Percentiles rank a stretch among this genome's conserved stretches.
Evolutionary conservation across 441 rosid genomes (phyloP).

Genomic region (Aquilaria agallochum): DNA sequence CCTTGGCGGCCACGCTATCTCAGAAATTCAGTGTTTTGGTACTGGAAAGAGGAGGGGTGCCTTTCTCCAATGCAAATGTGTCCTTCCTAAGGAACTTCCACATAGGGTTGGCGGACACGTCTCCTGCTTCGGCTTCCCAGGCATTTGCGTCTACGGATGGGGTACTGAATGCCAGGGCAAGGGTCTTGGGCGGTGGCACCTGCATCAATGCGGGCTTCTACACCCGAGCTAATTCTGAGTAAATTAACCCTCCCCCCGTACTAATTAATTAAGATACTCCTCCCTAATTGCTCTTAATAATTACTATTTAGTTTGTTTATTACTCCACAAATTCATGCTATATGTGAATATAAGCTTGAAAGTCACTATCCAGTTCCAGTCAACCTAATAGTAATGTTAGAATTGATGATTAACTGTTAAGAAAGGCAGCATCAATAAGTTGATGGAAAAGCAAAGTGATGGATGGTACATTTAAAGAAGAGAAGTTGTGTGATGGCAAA

Average conservation of each 20-base stretch:
- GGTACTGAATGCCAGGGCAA: constrained; percentile 74
- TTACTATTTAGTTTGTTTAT: too few relatives aligned
- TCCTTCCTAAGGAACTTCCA: constrained; percentile 76
- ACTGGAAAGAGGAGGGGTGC: constrained; percentile 91
- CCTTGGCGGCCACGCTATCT: constrained; percentile 84
- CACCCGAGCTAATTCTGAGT: constrained; percentile 73
- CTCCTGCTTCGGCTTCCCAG: constrained; percentile 75
- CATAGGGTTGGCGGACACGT: constrained; percentile 62
- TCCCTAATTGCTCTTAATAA: not conserved
- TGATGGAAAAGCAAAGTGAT: too few relatives aligned
- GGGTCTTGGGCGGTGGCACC: constrained; percentile 89
- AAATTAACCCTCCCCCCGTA: constrained; percentile 12
- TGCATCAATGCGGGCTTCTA: constrained; percentile 94
- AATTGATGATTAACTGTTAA: too few relatives aligned
- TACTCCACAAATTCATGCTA: too few relatives aligned
- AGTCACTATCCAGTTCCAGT: too few relatives aligned
- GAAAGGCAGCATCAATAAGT: too few relatives aligned
- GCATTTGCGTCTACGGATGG: constrained; percentile 80
- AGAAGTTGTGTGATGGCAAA: too few relatives aligned
- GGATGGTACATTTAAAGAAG: too few relatives aligned
- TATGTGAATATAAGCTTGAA: too few relatives aligned
- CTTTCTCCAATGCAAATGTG: constrained; percentile 75
- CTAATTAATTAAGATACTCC: not conserved
- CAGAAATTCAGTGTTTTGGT: constrained; percentile 65
- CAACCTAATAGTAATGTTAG: too few relatives aligned